phyloP scores from a whole-genome alignment of 2,329 filamentous ascomycete species.

The Beauveria asiatica region DNA sequence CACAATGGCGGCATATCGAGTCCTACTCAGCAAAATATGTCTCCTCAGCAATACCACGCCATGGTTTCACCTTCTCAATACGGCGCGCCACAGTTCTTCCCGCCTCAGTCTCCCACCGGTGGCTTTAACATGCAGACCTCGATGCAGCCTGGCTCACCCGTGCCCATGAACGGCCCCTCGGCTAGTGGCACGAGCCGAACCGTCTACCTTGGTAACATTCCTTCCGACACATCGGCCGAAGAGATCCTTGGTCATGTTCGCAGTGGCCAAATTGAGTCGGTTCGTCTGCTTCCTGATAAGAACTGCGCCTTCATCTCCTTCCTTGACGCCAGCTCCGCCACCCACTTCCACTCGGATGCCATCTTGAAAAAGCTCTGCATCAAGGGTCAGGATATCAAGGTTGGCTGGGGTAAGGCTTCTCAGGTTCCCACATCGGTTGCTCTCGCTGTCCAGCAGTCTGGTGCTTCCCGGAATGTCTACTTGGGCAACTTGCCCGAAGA shows the following conservation, averaged over 20 bases:
- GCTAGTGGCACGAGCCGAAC: conserved; percentile 89
- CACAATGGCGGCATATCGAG: conserved; percentile 59
- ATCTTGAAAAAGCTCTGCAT: conserved; percentile 99
- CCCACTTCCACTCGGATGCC: conserved; percentile 98
- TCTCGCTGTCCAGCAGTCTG: conserved; percentile 94
- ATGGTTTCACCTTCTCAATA: conserved; percentile 81
- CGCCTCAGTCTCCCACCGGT: conserved; percentile 80
- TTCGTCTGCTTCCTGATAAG: conserved; percentile 93
- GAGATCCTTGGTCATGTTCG: conserved; percentile 94
- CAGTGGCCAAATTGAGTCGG: conserved; percentile 98
- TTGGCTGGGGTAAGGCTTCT: conserved; percentile 97
- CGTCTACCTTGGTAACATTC: conserved; percentile 95
- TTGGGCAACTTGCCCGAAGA: conserved; percentile 89
- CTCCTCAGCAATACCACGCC: conserved; percentile 73
- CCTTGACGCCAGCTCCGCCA: conserved; percentile 92
- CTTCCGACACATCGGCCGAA: conserved; percentile 92
- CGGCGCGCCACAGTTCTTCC: conserved; percentile 73
- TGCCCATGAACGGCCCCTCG: conserved; percentile 68
- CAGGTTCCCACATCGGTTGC: conserved; percentile 96
- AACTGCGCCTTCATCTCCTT: conserved; percentile 99
- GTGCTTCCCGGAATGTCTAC: conserved; percentile 94
- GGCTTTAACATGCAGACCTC: conserved; percentile 53
- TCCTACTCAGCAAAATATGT: conserved; percentile 68
- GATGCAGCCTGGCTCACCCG: conserved; percentile 61
- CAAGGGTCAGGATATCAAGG: conserved; percentile 98